phyloP scores from a whole-genome alignment of 1,139 yeast genomes.

The Kazachstania sp. region DNA sequence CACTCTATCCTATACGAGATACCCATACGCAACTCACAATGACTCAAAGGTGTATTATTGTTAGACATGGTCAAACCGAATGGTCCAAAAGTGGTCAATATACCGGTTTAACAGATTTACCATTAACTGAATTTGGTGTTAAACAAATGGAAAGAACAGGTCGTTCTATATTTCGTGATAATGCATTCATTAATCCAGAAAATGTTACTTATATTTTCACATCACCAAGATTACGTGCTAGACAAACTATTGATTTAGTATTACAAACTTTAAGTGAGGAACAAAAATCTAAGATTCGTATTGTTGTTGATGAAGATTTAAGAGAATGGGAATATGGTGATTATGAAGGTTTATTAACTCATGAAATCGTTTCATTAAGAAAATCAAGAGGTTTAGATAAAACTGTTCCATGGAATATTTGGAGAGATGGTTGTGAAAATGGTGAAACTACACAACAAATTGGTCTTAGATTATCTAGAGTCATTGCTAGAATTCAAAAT shows the following conservation, averaged over 20 bases:
- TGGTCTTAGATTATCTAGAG: constrained; percentile 57
- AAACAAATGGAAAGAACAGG: constrained; percentile 72
- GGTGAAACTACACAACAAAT: constrained; percentile 70
- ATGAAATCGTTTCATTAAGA: constrained; percentile 56
- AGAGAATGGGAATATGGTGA: constrained; percentile 97
- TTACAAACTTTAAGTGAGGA: constrained; percentile 43
- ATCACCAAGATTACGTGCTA: constrained; percentile 77
- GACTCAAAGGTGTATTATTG: constrained; percentile 51
- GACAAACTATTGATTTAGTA: constrained; percentile 56
- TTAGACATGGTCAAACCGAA: constrained; percentile 78
- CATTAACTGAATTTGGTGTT: constrained; percentile 70
- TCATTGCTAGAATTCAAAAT: constrained; percentile 52
- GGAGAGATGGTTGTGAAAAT: constrained; percentile 89
- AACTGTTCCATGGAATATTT: constrained; percentile 65
- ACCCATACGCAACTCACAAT: neutral
- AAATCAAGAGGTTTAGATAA: constrained; percentile 50
- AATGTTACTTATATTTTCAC: constrained; percentile 57
- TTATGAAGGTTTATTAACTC: constrained; percentile 74
- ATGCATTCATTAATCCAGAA: constrained; percentile 52
- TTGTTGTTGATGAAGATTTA: constrained; percentile 55
- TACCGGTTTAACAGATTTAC: constrained; percentile 76
- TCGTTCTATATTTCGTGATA: constrained; percentile 50
- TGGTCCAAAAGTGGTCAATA: constrained; percentile 94
- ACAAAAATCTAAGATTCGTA: constrained; percentile 37
- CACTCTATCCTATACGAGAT: too few species aligned